A percentile compares a stretch with the other conserved stretches of the same genome.
These are phyloP conservation scores for Talaromyces sp. DNA, from an alignment of 2,329 filamentous ascomycete species.

Conservation along the genomic window DNA sequence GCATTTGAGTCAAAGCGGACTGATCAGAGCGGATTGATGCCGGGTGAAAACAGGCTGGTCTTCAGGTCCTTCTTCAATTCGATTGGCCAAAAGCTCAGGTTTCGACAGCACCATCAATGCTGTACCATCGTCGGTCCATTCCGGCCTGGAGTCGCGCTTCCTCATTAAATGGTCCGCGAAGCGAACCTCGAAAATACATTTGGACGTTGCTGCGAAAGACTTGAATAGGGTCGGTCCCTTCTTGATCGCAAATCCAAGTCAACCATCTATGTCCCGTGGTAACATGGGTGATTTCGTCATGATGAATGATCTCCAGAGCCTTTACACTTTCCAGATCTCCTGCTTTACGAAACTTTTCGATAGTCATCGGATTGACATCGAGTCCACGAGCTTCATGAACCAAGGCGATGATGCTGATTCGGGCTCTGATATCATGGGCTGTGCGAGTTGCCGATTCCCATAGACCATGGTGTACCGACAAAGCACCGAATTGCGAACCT, in stretches of 20 bases:
- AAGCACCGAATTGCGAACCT: constrained; percentile 44
- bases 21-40: background rate
- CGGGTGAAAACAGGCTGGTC: background rate
- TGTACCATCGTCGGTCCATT: constrained; percentile 45
- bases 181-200: constrained; percentile 41
- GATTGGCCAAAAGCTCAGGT: background rate
- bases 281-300: constrained; percentile 49
- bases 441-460: constrained; percentile 46
- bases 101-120: constrained; percentile 23
- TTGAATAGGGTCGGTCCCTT: constrained; percentile 44
- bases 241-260: constrained; percentile 47
- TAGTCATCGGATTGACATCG: constrained; percentile 48
- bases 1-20: too few relatives aligned
- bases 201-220: constrained; percentile 45
- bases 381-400: constrained; percentile 48
- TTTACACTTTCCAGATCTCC: constrained; percentile 43
- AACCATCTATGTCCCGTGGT: constrained; percentile 49
- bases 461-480: constrained; percentile 46
- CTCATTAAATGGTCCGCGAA: constrained; percentile 46
- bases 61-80: background rate
- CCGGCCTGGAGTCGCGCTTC: constrained; percentile 45
- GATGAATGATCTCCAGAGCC: constrained; percentile 44
- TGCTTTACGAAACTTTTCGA: constrained; percentile 45
- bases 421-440: constrained; percentile 43
- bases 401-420: constrained; percentile 48